Base-by-base conservation (phyloP, 768 basidiomycete species). In the Baorangia bicolor region DNA sequence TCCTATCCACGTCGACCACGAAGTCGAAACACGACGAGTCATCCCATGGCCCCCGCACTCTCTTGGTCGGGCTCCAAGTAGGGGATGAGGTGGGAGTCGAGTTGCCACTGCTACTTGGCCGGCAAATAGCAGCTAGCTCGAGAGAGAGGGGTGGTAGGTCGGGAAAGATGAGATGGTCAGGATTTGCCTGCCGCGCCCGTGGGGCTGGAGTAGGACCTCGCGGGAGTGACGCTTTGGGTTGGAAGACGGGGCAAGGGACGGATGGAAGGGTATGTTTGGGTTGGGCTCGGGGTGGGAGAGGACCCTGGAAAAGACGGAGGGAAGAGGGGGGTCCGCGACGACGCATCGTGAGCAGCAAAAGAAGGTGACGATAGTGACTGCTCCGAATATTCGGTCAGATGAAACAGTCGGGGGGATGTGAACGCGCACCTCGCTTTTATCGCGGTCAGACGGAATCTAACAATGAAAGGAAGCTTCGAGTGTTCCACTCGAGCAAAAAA, bases 261-360 rank as follows among this genome's bases (percentile, higher is more conserved):
- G 82, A 80, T 13, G 90, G 90, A 60, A 90, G 75, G 14, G 74
- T 79, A 70, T 90, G 86, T 65, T 81, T 87, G 21, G 86, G 81
- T 42, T 74, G 60, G 48, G 81, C 80, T 59, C 86, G 79, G n/a
- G 80, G 67, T 3, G 87, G 86, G 27, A 81, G 77, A 5, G 87
- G 87, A 14, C 87, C 88, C 35, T 74, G 69, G 53, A 79, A 71
- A 53, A 90, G 80, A 45, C 76, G 81, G 56, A 91, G 82, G 28
- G 86, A 77, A 41, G 82, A 78, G 6, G 89, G 89, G 1, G 89
- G 84, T 30, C 81, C 74, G 30, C 89, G 85, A 63, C 88, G 85
- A 50, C 81, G 78, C 87, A 90, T 90, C 39, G 56, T 58, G 34
- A 11, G 33, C n/a, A 47, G 11, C 23, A 53, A n/a, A 33, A 10